Base-by-base conservation (phyloP, 2,329 filamentous ascomycete genomes). In the Cercospora brassicicola region DNA sequence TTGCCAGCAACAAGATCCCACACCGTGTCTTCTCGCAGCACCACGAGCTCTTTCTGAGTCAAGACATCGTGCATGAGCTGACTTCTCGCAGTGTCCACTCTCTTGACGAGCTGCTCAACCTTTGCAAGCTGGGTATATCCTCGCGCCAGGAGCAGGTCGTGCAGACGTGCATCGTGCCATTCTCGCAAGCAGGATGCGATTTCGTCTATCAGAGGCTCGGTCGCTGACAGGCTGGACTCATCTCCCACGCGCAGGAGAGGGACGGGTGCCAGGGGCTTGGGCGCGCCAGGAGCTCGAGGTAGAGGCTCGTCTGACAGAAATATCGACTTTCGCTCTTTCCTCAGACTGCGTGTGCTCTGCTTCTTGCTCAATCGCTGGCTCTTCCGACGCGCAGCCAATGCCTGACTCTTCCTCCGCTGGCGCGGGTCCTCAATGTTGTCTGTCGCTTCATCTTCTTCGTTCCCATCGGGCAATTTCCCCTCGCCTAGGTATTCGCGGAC, bases 211-310 rank as follows among this genome's bases (percentile, higher is more conserved):
- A 99, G 81, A 2, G 95, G 95, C 78, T 99, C 96, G 8, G 91
- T 89, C 15, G 88, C 85, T 5, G 93, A 97, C 0, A 93, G 96
- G 1, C 94, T 92, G 1, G 93, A 97, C 82, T 99, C 95, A 77
- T 99, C 95, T 67, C 95, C 95, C 78, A 99, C 94, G 80, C 97
- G 97, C 63, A 99, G 86, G 91, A 98, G 95, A 4, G 95, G 95
- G 8, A 99, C 94, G 0, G 95, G 95, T 10, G 96, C 96, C 10
- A 93, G 88, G 31, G 94, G 95, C 74, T 92, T 93, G 10, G 89
- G 89, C 26, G 84, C 87, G 76, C 87, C 84, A 1, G 89, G 89
- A 74, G 93, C 88, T 70, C 90, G 28, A 2, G 62, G 62, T 31
- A 67, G 26, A 39, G 76, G 74, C 65, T 78, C 73, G 15, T 72